Conservation (phyloP, 176 grass and related monocot genomes). For the Carex cristatella region DNA sequence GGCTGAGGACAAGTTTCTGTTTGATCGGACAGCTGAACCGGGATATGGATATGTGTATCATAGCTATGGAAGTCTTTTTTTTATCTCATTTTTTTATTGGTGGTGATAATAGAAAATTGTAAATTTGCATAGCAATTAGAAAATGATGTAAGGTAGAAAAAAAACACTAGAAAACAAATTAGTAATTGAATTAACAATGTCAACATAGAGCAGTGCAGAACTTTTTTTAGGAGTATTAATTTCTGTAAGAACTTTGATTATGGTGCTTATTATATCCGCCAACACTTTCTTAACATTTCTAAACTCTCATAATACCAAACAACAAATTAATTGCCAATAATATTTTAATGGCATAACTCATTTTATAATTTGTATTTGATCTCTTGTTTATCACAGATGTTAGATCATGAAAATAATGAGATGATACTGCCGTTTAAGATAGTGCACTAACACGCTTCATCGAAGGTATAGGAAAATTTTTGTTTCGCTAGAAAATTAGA, state of each 20-base stretch:
- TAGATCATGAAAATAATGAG: slow-evolving; percentile 20
- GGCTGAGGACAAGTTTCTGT: slow-evolving; percentile 29
- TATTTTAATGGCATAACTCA: background rate
- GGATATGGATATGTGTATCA: slow-evolving; percentile 69
- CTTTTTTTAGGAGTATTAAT: background rate
- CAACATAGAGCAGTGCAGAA: too few species aligned
- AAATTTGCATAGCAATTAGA: background rate
- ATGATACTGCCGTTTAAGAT: background rate
- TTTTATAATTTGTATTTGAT: background rate
- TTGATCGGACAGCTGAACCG: slow-evolving; percentile 56
- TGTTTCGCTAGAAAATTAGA: background rate
- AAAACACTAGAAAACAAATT: too few species aligned
- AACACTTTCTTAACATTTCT: background rate
- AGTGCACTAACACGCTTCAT: slow-evolving; percentile 8
- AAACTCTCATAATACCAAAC: background rate
- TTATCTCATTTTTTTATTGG: background rate
- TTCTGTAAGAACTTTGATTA: background rate
- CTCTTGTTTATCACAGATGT: too few species aligned
- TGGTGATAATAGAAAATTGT: background rate
- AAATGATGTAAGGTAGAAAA: background rate
- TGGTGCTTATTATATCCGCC: background rate
- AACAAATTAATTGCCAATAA: background rate
- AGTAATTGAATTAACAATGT: too few species aligned
- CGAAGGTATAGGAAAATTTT: background rate
- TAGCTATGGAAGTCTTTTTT: slow-evolving; percentile 56